Evolutionary conservation across 305 asterid species (phyloP).

Genomic region (Fraxinus albicans): DNA sequence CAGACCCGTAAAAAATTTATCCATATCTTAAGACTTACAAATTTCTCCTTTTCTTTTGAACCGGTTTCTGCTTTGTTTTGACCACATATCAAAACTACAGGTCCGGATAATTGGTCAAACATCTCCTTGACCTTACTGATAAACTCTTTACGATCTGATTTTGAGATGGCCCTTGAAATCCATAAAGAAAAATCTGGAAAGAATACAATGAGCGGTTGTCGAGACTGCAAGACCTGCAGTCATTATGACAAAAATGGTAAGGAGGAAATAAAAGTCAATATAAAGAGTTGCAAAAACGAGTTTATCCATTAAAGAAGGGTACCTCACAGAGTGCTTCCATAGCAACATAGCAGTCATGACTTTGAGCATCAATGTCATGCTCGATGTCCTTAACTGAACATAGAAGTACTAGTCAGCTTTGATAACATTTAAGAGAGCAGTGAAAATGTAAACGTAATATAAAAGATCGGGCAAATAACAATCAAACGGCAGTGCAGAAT

Average conservation of each 20-base stretch:
- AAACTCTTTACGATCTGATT: constrained; percentile 73
- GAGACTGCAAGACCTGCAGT: constrained; percentile 78
- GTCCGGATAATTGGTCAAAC: constrained; percentile 80
- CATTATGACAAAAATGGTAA: constrained; percentile 21
- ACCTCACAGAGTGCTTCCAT: constrained; percentile 96
- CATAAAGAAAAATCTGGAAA: constrained; percentile 85
- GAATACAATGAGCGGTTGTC: constrained; percentile 82
- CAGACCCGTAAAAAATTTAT: constrained; percentile 7
- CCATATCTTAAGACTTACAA: constrained; percentile 52
- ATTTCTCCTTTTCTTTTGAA: constrained; percentile 81
- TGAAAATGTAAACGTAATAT: neutral
- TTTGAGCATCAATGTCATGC: constrained; percentile 81
- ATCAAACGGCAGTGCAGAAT: constrained; percentile 5
- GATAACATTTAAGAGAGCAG: neutral
- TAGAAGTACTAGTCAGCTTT: constrained; percentile 24
- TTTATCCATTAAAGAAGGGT: constrained; percentile 22
- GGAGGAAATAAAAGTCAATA: constrained; percentile 11
- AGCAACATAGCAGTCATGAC: constrained; percentile 77
- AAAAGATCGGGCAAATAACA: neutral
- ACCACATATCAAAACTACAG: constrained; percentile 84
- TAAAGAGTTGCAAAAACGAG: neutral
- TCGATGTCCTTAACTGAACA: constrained; percentile 77
- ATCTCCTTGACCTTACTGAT: constrained; percentile 69
- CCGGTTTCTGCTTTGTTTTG: constrained; percentile 71
- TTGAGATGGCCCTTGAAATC: constrained; percentile 80